Conservation (phyloP, 2,329 filamentous ascomycete species). For the Colletotrichum lini region DNA sequence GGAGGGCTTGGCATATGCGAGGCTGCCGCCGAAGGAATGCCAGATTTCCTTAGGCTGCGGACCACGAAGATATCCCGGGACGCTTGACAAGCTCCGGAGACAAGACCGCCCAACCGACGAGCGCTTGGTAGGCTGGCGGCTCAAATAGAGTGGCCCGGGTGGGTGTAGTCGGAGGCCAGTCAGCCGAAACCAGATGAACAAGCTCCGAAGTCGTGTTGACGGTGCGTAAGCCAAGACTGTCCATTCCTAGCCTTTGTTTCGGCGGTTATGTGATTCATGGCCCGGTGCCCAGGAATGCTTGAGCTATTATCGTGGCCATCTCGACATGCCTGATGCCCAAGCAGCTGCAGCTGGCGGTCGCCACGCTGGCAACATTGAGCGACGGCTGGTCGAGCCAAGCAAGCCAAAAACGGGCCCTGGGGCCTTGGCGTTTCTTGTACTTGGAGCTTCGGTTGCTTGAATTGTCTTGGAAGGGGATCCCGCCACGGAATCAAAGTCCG, state of each 20-base stretch:
- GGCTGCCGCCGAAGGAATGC: background rate
- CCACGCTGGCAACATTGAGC: conserved; percentile 4
- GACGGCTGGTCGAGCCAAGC: conserved; percentile 4
- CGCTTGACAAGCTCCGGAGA: conserved; percentile 3
- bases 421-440: conserved; percentile 40
- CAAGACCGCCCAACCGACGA: conserved; percentile 22
- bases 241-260: background rate
- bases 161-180: conserved; percentile 8
- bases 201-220: conserved; percentile 11
- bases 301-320: conserved; percentile 12
- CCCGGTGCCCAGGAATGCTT: conserved; percentile 3
- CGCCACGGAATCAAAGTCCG: background rate
- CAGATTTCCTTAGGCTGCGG: background rate
- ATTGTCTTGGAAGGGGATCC: conserved; percentile 3
- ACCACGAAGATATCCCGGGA: conserved; percentile 34
- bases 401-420: conserved; percentile 9
- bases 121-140: conserved; percentile 2
- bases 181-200: conserved; percentile 19
- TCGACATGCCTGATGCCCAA: conserved; percentile 30
- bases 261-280: conserved; percentile 13
- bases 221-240: conserved; percentile 34
- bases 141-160: background rate
- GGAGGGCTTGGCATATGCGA: background rate
- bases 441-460: conserved; percentile 22
- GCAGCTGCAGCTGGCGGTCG: conserved; percentile 23